Conservation (phyloP, 306 rosid species). For the Sicyos baderoa region DNA sequence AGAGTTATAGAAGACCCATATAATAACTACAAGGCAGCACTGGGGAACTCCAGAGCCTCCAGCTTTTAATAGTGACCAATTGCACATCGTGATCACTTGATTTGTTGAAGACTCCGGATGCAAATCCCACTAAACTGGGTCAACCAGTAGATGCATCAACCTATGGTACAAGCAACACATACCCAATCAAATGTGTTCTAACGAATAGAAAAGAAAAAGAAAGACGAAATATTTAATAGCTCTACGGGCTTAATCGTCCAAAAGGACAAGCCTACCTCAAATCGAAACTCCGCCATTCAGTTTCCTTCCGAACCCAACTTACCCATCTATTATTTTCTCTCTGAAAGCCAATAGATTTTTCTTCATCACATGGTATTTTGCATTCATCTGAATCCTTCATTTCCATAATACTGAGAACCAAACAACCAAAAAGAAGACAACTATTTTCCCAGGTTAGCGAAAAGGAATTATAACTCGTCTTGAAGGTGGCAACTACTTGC, state of each 20-base stretch:
- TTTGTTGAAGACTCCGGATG: constrained; percentile 59
- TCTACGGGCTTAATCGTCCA: constrained; percentile 21
- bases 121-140: constrained; percentile 67
- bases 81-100: constrained; percentile 55
- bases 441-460: background rate
- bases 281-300: constrained; percentile 29
- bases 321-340: constrained; percentile 18
- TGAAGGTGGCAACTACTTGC: background rate
- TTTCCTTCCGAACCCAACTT: constrained; percentile 14
- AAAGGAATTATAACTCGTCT: background rate
- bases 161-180: constrained; percentile 77
- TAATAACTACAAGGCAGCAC: constrained; percentile 38
- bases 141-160: constrained; percentile 59
- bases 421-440: constrained; percentile 8
- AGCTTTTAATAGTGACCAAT: constrained; percentile 39
- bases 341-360: constrained; percentile 3
- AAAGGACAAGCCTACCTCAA: constrained; percentile 65
- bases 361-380: constrained; percentile 8
- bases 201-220: constrained; percentile 15
- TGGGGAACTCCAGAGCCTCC: constrained; percentile 62
- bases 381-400: no score
- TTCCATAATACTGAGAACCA: constrained; percentile 5
- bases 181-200: constrained; percentile 66
- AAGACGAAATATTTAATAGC: constrained; percentile 25
- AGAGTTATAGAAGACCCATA: constrained; percentile 48